These are phyloP conservation scores for Luzula sylvatica DNA, from an alignment of 176 grass and related monocot species.

Conservation along the genomic window DNA sequence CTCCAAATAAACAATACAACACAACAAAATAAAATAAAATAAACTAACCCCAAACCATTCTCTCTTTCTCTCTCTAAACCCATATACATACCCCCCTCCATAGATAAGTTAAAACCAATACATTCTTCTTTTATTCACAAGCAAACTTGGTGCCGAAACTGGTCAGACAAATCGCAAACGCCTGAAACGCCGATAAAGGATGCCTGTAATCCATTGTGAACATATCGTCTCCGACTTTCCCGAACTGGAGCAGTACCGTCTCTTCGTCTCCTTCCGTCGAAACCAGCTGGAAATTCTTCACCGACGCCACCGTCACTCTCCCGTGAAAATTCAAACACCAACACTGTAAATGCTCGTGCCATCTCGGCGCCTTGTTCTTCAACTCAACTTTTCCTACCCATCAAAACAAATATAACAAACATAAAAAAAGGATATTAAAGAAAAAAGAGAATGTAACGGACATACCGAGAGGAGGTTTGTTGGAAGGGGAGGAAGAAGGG, in stretches of 20 bases:
- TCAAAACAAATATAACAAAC: too few relatives aligned
- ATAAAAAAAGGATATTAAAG: too few relatives aligned
- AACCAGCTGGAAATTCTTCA: constrained; percentile 92
- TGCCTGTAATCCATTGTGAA: constrained; percentile 97
- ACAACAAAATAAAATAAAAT: neutral
- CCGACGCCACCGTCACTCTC: constrained; percentile 71
- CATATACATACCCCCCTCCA: neutral
- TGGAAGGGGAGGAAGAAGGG: neutral
- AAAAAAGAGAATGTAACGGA: too few relatives aligned
- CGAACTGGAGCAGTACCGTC: constrained; percentile 84
- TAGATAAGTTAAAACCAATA: neutral
- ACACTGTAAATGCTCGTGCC: constrained; percentile 90
- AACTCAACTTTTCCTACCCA: constrained; percentile 27
- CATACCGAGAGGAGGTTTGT: neutral
- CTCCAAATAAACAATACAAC: neutral
- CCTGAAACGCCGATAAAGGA: constrained; percentile 87
- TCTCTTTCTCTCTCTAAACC: neutral
- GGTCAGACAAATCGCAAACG: constrained; percentile 85
- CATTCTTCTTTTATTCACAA: constrained; percentile 54
- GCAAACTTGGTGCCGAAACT: constrained; percentile 97
- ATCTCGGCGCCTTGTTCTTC: constrained; percentile 85
- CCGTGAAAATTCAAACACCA: constrained; percentile 98
- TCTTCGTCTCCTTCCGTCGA: constrained; percentile 56
- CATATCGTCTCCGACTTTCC: constrained; percentile 62
- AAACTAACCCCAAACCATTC: neutral